Base-by-base conservation (phyloP, 768 basidiomycete species). In the Leccinum disarticulatum region DNA sequence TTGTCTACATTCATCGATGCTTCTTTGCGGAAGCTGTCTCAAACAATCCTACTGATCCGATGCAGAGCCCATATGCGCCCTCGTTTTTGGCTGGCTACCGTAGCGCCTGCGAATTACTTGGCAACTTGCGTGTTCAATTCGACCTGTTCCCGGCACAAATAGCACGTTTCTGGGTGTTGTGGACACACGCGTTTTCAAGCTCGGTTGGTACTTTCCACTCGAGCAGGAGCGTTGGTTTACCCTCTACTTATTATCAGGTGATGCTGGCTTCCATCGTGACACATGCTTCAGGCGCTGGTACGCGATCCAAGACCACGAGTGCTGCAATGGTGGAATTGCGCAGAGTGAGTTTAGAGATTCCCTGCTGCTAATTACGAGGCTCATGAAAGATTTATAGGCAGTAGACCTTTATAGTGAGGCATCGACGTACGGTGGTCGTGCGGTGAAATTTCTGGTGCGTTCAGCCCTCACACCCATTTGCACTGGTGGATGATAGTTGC, bases 181-280 rank as follows among this genome's bases (percentile, higher is more conserved):
- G 88, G 88, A 87, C 86, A 1, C 86, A 88, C 68, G 83, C 81
- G 6, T 88, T 88, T 67, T 87, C 86, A 19, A 82, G 85, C 22
- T 74, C 86, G 61, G 87, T 87, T 63, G 55, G 82, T 70, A 22
- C 41, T 56, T 27, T 63, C 10, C 30, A 33, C 59, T 10, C 49
- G 43, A 52, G 52, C 17, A 36, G 6, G 49, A 35, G 17, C n/a
- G 31, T 49, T n/a, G 1, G 13, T 28, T 58, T 33, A 61, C 53
- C 27, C 13, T 48, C 62, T 31, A 55, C 43, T 5, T 14, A 7
- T 5, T 14, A 7, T 62, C 33, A 91, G 90, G 84, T 91, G 28
- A 87, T 92, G 83, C 69, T 91, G 43, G 83, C 87, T 11, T 87
- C 90, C 9, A 83, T 91, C n/a, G 87, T 88, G 1, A 90, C 87